Conservation (phyloP, 1,139 yeast species). For the Hansenula anomala region DNA sequence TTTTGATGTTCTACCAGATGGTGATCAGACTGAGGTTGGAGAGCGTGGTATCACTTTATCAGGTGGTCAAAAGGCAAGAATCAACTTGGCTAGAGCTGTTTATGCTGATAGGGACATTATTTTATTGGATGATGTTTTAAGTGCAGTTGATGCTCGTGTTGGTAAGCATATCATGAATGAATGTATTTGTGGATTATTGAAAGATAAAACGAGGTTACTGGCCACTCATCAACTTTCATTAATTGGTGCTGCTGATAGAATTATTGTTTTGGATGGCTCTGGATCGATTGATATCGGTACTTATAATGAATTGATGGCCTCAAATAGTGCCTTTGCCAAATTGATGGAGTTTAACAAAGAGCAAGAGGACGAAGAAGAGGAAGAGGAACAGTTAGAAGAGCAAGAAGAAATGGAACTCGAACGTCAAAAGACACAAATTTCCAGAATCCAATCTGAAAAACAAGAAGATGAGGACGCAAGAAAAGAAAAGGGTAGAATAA, state of each 20-base stretch:
- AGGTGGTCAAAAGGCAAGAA: constrained; percentile 87
- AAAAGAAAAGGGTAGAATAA: constrained; percentile 21
- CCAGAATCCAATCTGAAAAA: constrained; percentile 9
- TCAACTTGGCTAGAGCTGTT: constrained; percentile 78
- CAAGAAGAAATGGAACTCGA: constrained; percentile 18
- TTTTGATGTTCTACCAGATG: constrained; percentile 60
- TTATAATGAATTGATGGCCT: constrained; percentile 35
- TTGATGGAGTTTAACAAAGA: constrained; percentile 31
- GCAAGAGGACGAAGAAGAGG: constrained; percentile 26
- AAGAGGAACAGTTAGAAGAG: constrained; percentile 19
- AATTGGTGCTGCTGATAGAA: constrained; percentile 58
- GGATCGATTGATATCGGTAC: constrained; percentile 56
- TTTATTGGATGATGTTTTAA: constrained; percentile 72
- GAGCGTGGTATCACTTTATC: constrained; percentile 84
- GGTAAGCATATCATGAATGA: constrained; percentile 70
- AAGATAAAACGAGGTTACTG: constrained; percentile 58
- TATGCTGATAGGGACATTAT: constrained; percentile 62
- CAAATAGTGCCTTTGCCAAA: constrained; percentile 27
- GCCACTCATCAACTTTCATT: constrained; percentile 79
- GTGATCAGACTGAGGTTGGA: constrained; percentile 80
- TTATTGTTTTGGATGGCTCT: constrained; percentile 56
- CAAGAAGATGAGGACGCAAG: constrained; percentile 14
- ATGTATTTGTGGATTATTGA: constrained; percentile 56
- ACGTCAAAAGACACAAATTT: constrained; percentile 14
- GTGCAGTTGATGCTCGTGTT: constrained; percentile 89